Conservation (phyloP, 192 early-diverging fungal species). For the Dissophora ornata region DNA sequence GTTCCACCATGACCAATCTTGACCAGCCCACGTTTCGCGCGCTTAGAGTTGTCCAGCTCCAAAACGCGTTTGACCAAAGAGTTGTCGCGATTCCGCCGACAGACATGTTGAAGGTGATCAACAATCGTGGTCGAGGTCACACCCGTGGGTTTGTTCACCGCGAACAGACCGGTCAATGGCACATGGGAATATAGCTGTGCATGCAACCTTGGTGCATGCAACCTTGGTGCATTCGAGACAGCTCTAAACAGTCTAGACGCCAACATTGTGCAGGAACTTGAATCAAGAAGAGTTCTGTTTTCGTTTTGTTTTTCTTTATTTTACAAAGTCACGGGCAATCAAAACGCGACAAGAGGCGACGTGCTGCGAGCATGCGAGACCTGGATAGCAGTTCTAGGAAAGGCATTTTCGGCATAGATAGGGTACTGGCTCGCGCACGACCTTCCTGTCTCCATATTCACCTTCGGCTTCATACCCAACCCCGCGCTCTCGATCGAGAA, state of each 20-base stretch:
- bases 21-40: conserved; percentile 46
- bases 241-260: not conserved
- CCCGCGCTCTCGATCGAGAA: too few species aligned
- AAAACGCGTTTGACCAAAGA: conserved; percentile 18
- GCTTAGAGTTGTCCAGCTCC: conserved; percentile 24
- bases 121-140: conserved; percentile 58
- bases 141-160: conserved; percentile 61
- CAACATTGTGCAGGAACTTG: too few species aligned
- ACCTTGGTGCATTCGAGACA: not conserved
- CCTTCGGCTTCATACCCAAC: too few species aligned
- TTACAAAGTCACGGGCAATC: not conserved
- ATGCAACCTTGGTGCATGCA: too few species aligned
- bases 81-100: conserved; percentile 18
- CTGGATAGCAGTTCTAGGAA: too few species aligned
- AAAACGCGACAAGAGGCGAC: too few species aligned
- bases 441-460: too few species aligned
- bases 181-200: not conserved
- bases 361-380: too few species aligned
- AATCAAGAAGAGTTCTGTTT: too few species aligned
- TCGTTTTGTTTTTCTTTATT: conserved; percentile 15
- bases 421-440: too few species aligned
- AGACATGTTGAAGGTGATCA: conserved; percentile 47
- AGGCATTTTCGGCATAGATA: too few species aligned
- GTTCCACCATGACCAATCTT: conserved; percentile 71
- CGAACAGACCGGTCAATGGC: conserved; percentile 57